Conservation (phyloP, 208 protist genomes). For the Polymyxa betae region DNA sequence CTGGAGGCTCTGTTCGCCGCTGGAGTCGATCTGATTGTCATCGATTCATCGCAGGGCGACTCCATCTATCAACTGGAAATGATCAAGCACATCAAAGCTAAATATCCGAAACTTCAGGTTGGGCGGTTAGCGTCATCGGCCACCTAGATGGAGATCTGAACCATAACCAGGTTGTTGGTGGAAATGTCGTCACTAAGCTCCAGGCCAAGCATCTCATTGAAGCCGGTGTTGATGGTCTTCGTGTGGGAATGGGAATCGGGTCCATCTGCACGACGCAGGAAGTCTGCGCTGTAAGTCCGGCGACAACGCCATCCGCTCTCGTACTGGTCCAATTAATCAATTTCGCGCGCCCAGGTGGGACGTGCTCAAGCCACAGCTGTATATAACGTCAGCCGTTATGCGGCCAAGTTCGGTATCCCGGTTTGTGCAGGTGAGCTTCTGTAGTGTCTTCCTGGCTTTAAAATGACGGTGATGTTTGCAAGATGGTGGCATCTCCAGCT, state of each 20-base stretch:
- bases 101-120: slow-evolving; percentile 72
- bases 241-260: slow-evolving; percentile 95
- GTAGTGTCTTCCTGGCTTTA: neutral
- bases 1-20: slow-evolving; percentile 62
- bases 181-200: slow-evolving; percentile 93
- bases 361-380: slow-evolving; percentile 87
- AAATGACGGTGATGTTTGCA: slow-evolving; percentile 4
- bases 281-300: slow-evolving; percentile 70
- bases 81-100: slow-evolving; percentile 86
- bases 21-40: slow-evolving; percentile 70
- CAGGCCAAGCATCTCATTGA: slow-evolving; percentile 93
- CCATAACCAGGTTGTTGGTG: slow-evolving; percentile 79
- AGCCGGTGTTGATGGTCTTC: slow-evolving; percentile 91
- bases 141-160: neutral
- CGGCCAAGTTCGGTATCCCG: slow-evolving; percentile 54
- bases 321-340: neutral
- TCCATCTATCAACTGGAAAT: slow-evolving; percentile 92
- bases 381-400: slow-evolving; percentile 54
- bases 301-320: neutral
- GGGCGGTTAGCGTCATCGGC: neutral
- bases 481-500: slow-evolving; percentile 70
- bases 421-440: slow-evolving; percentile 30
- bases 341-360: slow-evolving; percentile 72
- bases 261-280: slow-evolving; percentile 97
- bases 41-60: slow-evolving; percentile 89